phyloP scores from a whole-genome alignment of 2,329 filamentous ascomycete species.

The Aspergillus unguis region DNA sequence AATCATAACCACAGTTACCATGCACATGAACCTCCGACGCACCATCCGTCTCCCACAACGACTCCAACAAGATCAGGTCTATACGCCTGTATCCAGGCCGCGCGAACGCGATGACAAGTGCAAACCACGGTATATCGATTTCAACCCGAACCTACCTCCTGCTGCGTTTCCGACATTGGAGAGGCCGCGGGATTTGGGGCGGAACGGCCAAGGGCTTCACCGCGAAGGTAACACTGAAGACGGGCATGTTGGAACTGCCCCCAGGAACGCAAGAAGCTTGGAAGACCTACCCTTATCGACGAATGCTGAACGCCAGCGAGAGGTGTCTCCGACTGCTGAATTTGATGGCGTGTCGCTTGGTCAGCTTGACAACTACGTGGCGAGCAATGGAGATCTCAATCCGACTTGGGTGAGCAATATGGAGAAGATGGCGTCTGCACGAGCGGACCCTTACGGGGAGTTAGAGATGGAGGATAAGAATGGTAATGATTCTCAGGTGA shows the following conservation, averaged over 20 bases:
- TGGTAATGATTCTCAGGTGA: constrained; percentile 7
- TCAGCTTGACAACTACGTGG: constrained; percentile 21
- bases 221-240: background rate
- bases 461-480: constrained; percentile 20
- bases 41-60: constrained; percentile 22
- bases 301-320: background rate
- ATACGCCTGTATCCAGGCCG: constrained; percentile 21
- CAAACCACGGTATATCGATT: constrained; percentile 26
- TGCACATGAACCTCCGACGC: constrained; percentile 32
- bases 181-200: constrained; percentile 7
- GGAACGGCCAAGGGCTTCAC: background rate
- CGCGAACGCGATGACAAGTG: constrained; percentile 5
- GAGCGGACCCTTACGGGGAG: constrained; percentile 1
- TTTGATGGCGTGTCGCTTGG: constrained; percentile 14
- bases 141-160: constrained; percentile 38
- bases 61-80: constrained; percentile 21
- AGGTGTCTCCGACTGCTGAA: background rate
- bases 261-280: background rate
- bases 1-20: background rate
- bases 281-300: background rate
- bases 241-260: background rate
- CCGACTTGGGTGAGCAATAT: constrained; percentile 29
- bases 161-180: constrained; percentile 43
- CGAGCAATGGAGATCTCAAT: constrained; percentile 30
- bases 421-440: constrained; percentile 16